Conservation (phyloP, 257 asterid species). For the Linaria vulgaris region DNA sequence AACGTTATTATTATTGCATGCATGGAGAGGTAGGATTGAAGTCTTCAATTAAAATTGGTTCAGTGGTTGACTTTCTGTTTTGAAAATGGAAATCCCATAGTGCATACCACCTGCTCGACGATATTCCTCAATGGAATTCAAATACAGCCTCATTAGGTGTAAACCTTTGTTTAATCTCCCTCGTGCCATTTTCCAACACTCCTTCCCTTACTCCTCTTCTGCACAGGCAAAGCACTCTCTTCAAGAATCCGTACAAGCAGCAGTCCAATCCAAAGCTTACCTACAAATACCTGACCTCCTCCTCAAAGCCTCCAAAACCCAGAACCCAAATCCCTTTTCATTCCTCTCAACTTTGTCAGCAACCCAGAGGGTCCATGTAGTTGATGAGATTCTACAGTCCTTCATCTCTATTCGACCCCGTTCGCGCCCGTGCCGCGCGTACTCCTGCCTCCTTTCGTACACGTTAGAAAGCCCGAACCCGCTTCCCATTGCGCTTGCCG, state of each 20-base stretch:
- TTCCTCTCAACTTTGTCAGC: conserved; percentile 51
- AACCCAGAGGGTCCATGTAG: conserved; percentile 32
- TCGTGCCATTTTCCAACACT: conserved; percentile 23
- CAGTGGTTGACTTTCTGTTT: too few species aligned
- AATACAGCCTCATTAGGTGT: conserved; percentile 14
- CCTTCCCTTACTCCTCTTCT: conserved; percentile 32
- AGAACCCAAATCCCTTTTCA: conserved; percentile 60
- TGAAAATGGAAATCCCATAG: neutral
- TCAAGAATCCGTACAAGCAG: conserved; percentile 50
- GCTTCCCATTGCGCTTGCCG: conserved; percentile 63
- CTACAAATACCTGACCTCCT: conserved; percentile 57
- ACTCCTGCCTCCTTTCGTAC: conserved; percentile 62
- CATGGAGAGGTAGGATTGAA: too few species aligned
- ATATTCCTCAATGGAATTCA: conserved; percentile 24
- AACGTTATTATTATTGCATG: too few species aligned
- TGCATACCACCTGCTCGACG: conserved; percentile 28
- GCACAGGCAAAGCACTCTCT: conserved; percentile 33
- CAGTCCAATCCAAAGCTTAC: conserved; percentile 54
- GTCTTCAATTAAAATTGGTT: too few species aligned
- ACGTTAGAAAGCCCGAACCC: conserved; percentile 52
- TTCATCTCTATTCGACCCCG: conserved; percentile 67
- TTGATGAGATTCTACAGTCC: conserved; percentile 61
- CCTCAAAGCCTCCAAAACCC: conserved; percentile 19
- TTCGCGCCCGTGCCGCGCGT: conserved; percentile 42
- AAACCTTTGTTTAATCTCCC: conserved; percentile 13